Evolutionary conservation across 2,329 filamentous ascomycete species (phyloP).

Genomic region (Paradendryphiella salina): DNA sequence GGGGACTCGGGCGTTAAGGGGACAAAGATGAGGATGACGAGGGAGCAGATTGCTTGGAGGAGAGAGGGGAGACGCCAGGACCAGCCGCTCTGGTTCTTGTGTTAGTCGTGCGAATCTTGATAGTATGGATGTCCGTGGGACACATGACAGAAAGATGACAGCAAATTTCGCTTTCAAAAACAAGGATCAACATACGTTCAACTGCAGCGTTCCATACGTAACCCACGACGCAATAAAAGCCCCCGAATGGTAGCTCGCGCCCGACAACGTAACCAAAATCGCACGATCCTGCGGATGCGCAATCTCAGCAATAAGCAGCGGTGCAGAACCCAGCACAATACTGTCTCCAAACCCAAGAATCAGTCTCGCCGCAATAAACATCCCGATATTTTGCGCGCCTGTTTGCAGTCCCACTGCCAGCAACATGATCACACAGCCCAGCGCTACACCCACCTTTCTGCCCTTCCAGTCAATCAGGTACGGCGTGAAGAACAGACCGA

Average conservation of each 20-base stretch:
- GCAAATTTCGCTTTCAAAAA: no score
- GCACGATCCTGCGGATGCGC: constrained; percentile 45
- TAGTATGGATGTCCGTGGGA: no score
- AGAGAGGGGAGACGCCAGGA: constrained; percentile 55
- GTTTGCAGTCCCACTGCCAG: constrained; percentile 32
- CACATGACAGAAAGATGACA: no score
- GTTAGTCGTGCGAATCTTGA: background rate
- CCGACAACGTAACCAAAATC: constrained; percentile 36
- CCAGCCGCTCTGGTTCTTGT: constrained; percentile 50
- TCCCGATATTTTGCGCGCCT: constrained; percentile 31
- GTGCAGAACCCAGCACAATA: constrained; percentile 31
- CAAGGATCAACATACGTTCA: background rate
- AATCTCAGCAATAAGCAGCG: constrained; percentile 51
- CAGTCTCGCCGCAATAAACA: constrained; percentile 36
- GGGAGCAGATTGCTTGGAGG: constrained; percentile 53
- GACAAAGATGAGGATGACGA: constrained; percentile 47
- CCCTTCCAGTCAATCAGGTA: constrained; percentile 32
- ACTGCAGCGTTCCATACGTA: constrained; percentile 16
- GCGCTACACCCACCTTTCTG: constrained; percentile 29
- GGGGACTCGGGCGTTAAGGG: constrained; percentile 59
- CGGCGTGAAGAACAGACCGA: constrained; percentile 24
- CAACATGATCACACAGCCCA: constrained; percentile 36
- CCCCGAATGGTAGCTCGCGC: constrained; percentile 43
- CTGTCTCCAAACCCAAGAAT: constrained; percentile 35
- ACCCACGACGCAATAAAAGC: constrained; percentile 45